phyloP scores from a whole-genome alignment of 1,139 yeast genomes.

The Lodderomyces pseudojiufengensis region DNA sequence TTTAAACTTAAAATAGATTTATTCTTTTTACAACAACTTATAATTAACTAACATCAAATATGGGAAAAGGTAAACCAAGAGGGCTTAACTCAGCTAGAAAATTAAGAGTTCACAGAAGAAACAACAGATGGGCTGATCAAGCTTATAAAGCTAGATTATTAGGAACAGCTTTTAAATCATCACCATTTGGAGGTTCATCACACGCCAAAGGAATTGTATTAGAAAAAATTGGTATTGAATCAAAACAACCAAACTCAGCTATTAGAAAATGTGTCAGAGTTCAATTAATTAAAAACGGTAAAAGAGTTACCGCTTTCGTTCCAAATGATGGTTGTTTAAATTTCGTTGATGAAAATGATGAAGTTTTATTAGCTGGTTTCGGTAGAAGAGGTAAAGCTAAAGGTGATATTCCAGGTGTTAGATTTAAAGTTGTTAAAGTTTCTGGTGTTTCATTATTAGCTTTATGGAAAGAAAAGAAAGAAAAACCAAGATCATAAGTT shows the following conservation, averaged over 20 bases:
- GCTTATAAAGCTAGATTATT: slow-evolving; percentile 97
- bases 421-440: slow-evolving; percentile 99
- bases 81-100: slow-evolving; percentile 99
- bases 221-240: slow-evolving; percentile 99
- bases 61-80: slow-evolving; percentile 96
- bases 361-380: slow-evolving; percentile 99
- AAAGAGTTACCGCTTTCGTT: slow-evolving; percentile 99
- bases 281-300: slow-evolving; percentile 99
- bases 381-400: slow-evolving; percentile 99
- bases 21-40: too few relatives aligned
- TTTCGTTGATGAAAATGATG: slow-evolving; percentile 99
- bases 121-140: slow-evolving; percentile 99
- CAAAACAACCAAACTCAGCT: slow-evolving; percentile 99
- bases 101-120: slow-evolving; percentile 99
- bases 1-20: too few relatives aligned
- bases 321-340: slow-evolving; percentile 99
- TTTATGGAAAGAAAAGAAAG: slow-evolving; percentile 99
- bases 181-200: slow-evolving; percentile 99
- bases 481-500: slow-evolving; percentile 96
- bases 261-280: slow-evolving; percentile 99
- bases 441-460: slow-evolving; percentile 99
- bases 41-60: slow-evolving; percentile 16
- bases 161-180: slow-evolving; percentile 99
- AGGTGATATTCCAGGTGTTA: slow-evolving; percentile 99
- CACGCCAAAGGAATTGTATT: slow-evolving; percentile 99